Conservation (phyloP, 73 alveolate genomes). For the Symbiodinium natans region DNA sequence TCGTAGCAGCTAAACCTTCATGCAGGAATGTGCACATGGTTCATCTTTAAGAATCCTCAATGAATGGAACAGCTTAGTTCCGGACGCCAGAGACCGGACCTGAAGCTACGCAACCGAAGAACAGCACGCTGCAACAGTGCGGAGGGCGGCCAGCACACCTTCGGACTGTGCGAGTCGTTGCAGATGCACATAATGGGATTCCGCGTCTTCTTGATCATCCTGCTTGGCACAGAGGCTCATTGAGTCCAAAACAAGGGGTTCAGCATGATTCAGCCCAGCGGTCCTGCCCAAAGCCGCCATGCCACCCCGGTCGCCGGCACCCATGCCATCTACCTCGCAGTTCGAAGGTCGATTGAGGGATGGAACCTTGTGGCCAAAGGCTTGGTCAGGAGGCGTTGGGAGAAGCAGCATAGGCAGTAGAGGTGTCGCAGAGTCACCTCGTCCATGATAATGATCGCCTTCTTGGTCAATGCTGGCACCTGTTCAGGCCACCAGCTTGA, state of each 20-base stretch:
- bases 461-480: constrained; percentile 64
- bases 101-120: neutral
- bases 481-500: neutral
- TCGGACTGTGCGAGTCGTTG: constrained; percentile 98
- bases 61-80: neutral
- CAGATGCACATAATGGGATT: constrained; percentile 99
- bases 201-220: constrained; percentile 98
- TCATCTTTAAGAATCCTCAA: too few relatives aligned
- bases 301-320: constrained; percentile 99
- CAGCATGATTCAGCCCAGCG: too few relatives aligned
- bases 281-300: constrained; percentile 98
- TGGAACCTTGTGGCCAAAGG: neutral
- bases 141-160: constrained; percentile 78
- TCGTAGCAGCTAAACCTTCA: constrained; percentile 97
- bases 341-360: too few relatives aligned
- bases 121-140: neutral
- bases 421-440: neutral
- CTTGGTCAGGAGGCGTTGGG: neutral
- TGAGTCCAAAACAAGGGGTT: too few relatives aligned
- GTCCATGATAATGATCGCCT: constrained; percentile 89
- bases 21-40: too few relatives aligned
- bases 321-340: constrained; percentile 99
- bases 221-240: too few relatives aligned
- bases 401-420: neutral
- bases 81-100: constrained; percentile 68